Percentiles rank a stretch among this genome's conserved stretches.
These are phyloP conservation scores for Digitaria exilis DNA, from an alignment of 202 grass and related monocot species.

Conservation along the genomic window DNA sequence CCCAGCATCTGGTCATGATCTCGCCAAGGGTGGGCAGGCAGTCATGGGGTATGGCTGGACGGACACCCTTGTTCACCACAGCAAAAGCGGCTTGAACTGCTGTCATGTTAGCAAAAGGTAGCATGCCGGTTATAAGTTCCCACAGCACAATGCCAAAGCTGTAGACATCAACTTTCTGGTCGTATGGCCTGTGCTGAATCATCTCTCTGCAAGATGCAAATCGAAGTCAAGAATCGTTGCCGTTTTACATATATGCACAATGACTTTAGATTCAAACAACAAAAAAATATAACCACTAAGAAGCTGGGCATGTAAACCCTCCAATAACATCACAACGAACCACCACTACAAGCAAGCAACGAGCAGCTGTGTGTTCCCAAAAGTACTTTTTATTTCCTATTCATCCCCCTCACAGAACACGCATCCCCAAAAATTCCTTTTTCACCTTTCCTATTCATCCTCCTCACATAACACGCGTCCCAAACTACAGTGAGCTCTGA, in stretches of 20 bases:
- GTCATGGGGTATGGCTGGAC: slow-evolving; percentile 79
- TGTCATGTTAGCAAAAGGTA: slow-evolving; percentile 85
- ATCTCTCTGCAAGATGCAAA: slow-evolving; percentile 65
- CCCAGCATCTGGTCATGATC: slow-evolving; percentile 88
- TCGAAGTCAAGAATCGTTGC: background rate
- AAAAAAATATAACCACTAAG: background rate
- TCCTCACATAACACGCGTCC: no score
- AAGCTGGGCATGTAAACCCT: background rate
- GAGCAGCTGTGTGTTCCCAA: no score
- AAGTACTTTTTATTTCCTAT: no score
- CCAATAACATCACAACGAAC: background rate
- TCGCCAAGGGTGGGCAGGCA: slow-evolving; percentile 65
- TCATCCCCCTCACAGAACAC: no score
- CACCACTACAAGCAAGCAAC: slow-evolving; percentile 1
- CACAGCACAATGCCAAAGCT: slow-evolving; percentile 91
- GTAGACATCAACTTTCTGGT: slow-evolving; percentile 90
- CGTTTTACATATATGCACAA: background rate
- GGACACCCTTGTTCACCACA: slow-evolving; percentile 79
- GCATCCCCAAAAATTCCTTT: no score
- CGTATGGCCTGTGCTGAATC: slow-evolving; percentile 92
- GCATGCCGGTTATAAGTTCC: slow-evolving; percentile 82
- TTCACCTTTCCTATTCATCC: no score
- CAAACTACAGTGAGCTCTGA: background rate
- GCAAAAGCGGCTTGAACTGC: slow-evolving; percentile 90
- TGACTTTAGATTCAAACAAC: background rate